Conservation (phyloP, 306 rosid genomes). For the Sicyos edulis region DNA sequence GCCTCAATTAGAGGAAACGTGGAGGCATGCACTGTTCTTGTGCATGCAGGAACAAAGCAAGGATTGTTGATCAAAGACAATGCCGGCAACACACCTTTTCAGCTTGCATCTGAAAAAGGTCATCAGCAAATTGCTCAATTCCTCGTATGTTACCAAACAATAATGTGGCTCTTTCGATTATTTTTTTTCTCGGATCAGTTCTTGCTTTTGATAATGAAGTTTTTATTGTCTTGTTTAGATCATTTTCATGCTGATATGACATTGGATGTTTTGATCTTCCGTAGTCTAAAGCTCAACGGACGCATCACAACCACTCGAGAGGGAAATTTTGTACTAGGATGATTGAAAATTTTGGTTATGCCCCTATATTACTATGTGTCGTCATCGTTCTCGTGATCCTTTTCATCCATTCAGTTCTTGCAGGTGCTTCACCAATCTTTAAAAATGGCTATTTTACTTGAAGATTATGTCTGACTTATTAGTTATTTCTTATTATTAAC, state of each 20-base stretch:
- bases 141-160: constrained; percentile 66
- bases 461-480: constrained; percentile 27
- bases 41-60: constrained; percentile 79
- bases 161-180: constrained; percentile 21
- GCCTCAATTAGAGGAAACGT: constrained; percentile 67
- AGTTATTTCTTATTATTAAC: constrained; percentile 13
- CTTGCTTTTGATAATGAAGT: constrained; percentile 7
- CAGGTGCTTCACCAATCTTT: constrained; percentile 43
- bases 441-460: constrained; percentile 15
- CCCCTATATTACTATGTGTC: constrained; percentile 58
- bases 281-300: constrained; percentile 68
- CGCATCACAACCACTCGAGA: constrained; percentile 40
- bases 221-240: constrained; percentile 6
- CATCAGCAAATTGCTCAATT: constrained; percentile 79
- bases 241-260: constrained; percentile 8
- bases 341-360: constrained; percentile 58
- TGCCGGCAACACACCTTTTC: constrained; percentile 76
- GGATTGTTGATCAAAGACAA: constrained; percentile 75
- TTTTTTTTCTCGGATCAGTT: too few species aligned
- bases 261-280: constrained; percentile 21
- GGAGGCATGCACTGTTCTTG: constrained; percentile 86
- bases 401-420: constrained; percentile 68
- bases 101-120: constrained; percentile 91
- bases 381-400: constrained; percentile 47
- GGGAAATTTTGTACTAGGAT: constrained; percentile 45